phyloP scores from a whole-genome alignment of 148 eudicot genomes.

The Rhododendron molle region DNA sequence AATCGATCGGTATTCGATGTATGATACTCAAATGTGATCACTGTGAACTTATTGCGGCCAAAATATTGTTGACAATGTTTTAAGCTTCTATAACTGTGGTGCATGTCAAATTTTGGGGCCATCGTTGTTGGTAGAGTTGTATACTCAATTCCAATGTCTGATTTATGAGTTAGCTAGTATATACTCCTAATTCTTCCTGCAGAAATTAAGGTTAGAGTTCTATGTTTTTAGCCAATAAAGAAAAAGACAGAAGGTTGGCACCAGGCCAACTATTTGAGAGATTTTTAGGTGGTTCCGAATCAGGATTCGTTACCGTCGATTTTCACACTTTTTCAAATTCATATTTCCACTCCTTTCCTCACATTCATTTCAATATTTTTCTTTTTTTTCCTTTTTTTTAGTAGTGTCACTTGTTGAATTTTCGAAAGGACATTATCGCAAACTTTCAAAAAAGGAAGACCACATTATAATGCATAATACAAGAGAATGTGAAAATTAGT shows the following conservation, averaged over 20 bases:
- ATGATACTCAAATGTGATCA: background rate
- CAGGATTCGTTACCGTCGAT: background rate
- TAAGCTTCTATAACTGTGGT: too few relatives aligned
- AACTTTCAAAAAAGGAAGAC: too few relatives aligned
- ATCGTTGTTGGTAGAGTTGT: too few relatives aligned
- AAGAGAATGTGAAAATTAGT: too few relatives aligned
- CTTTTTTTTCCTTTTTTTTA: too few relatives aligned
- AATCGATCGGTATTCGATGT: background rate
- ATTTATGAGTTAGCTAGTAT: background rate
- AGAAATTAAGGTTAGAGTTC: background rate
- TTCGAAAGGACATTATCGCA: background rate
- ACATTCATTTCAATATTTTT: background rate
- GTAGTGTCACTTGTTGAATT: background rate
- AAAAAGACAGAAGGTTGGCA: background rate
- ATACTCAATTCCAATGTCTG: background rate
- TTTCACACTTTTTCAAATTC: background rate
- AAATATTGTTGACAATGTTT: background rate
- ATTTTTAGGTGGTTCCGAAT: background rate
- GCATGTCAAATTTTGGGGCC: too few relatives aligned
- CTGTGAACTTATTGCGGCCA: background rate
- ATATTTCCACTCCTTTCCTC: background rate
- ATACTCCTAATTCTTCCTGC: background rate
- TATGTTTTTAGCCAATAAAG: background rate
- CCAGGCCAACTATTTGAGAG: background rate
- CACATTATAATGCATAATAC: too few relatives aligned